Evolutionary conservation across 495 filamentous ascomycete species (phyloP), one percentile per base, ranked within the genome.

Genomic region (Aspergillus olivimuriae): DNA sequence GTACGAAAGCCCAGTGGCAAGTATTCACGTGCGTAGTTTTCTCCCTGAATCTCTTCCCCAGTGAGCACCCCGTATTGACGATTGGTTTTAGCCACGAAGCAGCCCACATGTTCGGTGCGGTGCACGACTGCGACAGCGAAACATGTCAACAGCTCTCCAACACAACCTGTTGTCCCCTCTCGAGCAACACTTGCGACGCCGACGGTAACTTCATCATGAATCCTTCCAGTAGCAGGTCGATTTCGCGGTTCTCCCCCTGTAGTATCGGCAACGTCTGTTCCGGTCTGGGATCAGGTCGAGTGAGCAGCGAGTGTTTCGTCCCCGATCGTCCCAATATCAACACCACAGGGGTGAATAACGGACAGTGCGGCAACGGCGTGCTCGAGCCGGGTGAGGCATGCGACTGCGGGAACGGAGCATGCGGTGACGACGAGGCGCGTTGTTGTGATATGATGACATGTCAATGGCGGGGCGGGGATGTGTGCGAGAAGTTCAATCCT

Each of bases 301-400:
- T 87, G 51, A 81, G 81, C 18, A 75, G 70, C 6, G 55, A 52
- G 28, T 94, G 89, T 61, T 63, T 95, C 33, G 75, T 74, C 22
- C 75, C 81, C 60, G 19, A 4, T 2, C 11, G 20, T 18, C 9
- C 32, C 31, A 15, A 14, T 24, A 92, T 92, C 63, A 78, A 77
- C 53, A 78, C 69, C 12, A 86, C 83, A 19, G 81, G 32, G 9
- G 35, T 38, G 4, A 17, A 17, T n/a, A 20, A 79, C 48, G 78
- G 79, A 37, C 78, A 85, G 52, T 95, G 89, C 58, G 89, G 89
- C 34, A 95, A 95, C 62, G 89, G 89, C 31, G 90, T 94, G 47
- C 86, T 95, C 21, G 89, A 95, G 60, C 56, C 71, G 17, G 89
- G 86, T 43, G 89, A 95, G 60, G 82, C 92, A 4, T 95, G 89